A percentile compares a stretch with the other conserved stretches of the same genome.
phyloP scores from a whole-genome alignment of 225 moss, liverwort and hornwort genomes.

The Physcomitrium patens region DNA sequence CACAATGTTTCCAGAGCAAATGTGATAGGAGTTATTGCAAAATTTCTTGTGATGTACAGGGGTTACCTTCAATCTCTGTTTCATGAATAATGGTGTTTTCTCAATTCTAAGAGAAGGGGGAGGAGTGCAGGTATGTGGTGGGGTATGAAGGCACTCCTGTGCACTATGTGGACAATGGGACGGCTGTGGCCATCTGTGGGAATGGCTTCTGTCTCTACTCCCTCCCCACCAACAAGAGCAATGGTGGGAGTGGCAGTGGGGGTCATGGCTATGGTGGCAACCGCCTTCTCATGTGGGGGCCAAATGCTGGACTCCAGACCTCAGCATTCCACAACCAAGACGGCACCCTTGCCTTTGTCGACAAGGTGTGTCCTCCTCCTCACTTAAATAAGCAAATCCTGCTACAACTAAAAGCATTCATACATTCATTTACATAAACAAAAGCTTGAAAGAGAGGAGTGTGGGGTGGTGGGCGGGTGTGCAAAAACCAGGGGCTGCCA shows the following conservation, averaged over 20 bases:
- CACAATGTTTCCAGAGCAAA: too few species aligned
- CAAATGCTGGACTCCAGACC: constrained; percentile 56
- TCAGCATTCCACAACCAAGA: constrained; percentile 54
- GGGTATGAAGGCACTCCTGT: constrained; percentile 75
- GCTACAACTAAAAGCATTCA: neutral
- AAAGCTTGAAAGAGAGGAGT: neutral
- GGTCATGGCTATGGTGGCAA: constrained; percentile 34
- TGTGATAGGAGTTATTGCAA: too few species aligned
- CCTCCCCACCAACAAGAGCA: constrained; percentile 30
- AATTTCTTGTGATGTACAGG: too few species aligned
- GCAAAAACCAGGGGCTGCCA: constrained; percentile 61
- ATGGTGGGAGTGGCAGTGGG: too few species aligned
- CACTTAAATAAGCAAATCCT: neutral
- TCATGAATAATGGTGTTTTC: too few species aligned
- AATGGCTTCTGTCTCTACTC: constrained; percentile 79
- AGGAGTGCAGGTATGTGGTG: constrained; percentile 58
- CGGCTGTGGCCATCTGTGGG: constrained; percentile 73
- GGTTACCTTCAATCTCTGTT: too few species aligned
- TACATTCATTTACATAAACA: neutral
- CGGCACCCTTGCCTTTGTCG: constrained; percentile 64
- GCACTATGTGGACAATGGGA: constrained; percentile 61
- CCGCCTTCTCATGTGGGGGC: constrained; percentile 83
- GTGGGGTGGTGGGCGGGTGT: neutral
- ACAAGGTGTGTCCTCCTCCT: constrained; percentile 51
- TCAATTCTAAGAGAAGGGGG: too few species aligned